Percentiles rank a stretch among this genome's conserved stretches.
Conservation (phyloP, 2,329 filamentous ascomycete genomes). For the Ascochyta pisi region DNA sequence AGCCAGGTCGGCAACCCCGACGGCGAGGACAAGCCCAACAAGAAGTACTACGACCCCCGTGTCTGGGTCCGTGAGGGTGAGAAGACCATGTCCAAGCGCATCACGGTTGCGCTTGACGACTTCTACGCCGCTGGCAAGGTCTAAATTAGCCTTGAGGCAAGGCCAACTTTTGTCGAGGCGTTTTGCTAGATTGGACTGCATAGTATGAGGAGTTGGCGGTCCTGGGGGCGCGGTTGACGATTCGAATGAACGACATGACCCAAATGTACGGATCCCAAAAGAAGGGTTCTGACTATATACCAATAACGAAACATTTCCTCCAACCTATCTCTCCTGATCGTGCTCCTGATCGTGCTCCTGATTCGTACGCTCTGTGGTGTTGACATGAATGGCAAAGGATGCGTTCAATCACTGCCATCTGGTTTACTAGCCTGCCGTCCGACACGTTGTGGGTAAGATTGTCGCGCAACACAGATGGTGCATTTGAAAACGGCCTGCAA, state of each 20-base stretch:
- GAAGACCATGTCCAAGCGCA: constrained; percentile 85
- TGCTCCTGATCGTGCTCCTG: background rate
- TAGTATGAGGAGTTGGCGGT: constrained; percentile 15
- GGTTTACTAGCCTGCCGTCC: too few species aligned
- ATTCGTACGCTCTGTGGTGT: too few species aligned
- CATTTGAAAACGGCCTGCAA: too few species aligned
- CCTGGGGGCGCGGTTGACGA: constrained; percentile 17
- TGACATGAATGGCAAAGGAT: too few species aligned
- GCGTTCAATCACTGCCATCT: too few species aligned
- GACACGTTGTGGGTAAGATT: too few species aligned
- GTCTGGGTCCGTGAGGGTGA: constrained; percentile 97
- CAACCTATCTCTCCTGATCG: background rate
- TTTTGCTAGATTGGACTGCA: constrained; percentile 22
- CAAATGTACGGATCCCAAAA: constrained; percentile 18
- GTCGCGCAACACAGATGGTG: too few species aligned
- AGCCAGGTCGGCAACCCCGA: constrained; percentile 93
- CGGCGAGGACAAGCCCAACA: constrained; percentile 97
- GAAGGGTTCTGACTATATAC: constrained; percentile 16
- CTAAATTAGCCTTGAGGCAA: constrained; percentile 54
- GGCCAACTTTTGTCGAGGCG: constrained; percentile 20
- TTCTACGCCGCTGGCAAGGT: constrained; percentile 86
- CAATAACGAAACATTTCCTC: constrained; percentile 19
- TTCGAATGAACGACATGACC: constrained; percentile 17
- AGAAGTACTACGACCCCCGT: constrained; percentile 82
- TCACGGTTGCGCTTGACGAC: constrained; percentile 82